Base-by-base conservation (phyloP, 805 yeast species). In the Metschnikowia koreensis region DNA sequence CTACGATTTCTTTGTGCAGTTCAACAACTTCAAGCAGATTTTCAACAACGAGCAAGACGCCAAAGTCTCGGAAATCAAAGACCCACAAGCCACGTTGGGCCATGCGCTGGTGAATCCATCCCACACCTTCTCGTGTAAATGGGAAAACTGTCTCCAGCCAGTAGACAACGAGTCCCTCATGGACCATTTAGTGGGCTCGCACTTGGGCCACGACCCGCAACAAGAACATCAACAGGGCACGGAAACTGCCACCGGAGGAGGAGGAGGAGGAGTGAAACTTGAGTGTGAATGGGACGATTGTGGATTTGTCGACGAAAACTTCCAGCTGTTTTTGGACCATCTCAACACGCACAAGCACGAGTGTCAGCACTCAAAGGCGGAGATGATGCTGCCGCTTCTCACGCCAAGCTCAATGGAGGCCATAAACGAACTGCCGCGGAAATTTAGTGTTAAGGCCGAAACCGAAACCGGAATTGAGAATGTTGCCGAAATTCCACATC, bases 201-300 rank as follows among this genome's bases (percentile, higher is more conserved):
- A 86, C 63, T 59, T 85, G 22, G 69, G 76, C 38, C 75, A 75
- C 46, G 79, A 74, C 39, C 84, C 81, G 62, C 61, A 41, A 10
- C 26, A n/a, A n/a, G n/a, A n/a, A n/a, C n/a, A n/a, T n/a, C n/a
- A 34, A 26, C 48, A 41, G 16, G 44, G 45, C 34, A 31, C 34
- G 7, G 47, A n/a, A 9, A 27, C 26, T 17, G 43, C 41, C 10
- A n/a, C n/a, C n/a, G n/a, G n/a, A n/a, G n/a, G n/a, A n/a, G n/a
- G n/a, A n/a, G n/a, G n/a, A n/a, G n/a, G n/a, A 44, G 34, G 47
- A 2, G 55, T 60, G 13, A 53, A 52, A 12, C 73, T 67, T 46
- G 71, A 76, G 45, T 91, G 97, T 70, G 89, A 84, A 61, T 90
- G 96, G 97, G 69, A 74, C 50, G 77, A 83, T 48, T 91, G 97